Conservation (phyloP, 805 yeast genomes). For the Lipomyces starkeyi region DNA sequence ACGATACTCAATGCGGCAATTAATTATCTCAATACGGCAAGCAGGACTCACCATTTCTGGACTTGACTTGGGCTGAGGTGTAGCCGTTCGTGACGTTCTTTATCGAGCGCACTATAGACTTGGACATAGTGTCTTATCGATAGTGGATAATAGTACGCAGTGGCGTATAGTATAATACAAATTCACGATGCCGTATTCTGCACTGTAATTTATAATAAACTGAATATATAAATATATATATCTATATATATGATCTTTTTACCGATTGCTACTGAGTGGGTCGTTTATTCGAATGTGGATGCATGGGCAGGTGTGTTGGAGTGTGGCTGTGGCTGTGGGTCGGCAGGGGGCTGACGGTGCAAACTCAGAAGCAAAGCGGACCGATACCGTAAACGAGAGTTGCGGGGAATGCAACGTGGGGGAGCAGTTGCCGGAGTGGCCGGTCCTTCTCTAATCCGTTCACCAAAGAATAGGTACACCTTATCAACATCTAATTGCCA, state of each 20-base stretch:
- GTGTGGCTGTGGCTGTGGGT: background rate
- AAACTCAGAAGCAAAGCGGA: no score
- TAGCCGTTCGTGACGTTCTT: slow-evolving; percentile 92
- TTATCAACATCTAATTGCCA: no score
- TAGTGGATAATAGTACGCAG: background rate
- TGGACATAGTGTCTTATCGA: slow-evolving; percentile 11
- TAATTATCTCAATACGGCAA: no score
- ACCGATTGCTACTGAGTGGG: background rate
- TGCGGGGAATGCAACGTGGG: background rate
- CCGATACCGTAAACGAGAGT: no score
- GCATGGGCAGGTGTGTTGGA: no score
- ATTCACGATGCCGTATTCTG: background rate
- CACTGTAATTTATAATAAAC: no score
- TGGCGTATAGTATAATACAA: background rate
- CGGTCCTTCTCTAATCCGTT: no score
- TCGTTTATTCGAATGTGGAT: background rate
- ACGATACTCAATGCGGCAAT: background rate
- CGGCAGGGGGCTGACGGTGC: background rate
- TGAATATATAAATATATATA: background rate
- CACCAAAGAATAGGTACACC: no score
- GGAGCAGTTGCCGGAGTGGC: background rate
- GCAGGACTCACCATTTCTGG: slow-evolving; percentile 60
- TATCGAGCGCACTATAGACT: slow-evolving; percentile 34
- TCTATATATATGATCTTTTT: background rate
- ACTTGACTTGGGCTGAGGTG: slow-evolving; percentile 81